These are phyloP conservation scores for Anthracocystis panici-leucophaei DNA, from an alignment of 1,284 basidiomycete species.

Conservation along the genomic window DNA sequence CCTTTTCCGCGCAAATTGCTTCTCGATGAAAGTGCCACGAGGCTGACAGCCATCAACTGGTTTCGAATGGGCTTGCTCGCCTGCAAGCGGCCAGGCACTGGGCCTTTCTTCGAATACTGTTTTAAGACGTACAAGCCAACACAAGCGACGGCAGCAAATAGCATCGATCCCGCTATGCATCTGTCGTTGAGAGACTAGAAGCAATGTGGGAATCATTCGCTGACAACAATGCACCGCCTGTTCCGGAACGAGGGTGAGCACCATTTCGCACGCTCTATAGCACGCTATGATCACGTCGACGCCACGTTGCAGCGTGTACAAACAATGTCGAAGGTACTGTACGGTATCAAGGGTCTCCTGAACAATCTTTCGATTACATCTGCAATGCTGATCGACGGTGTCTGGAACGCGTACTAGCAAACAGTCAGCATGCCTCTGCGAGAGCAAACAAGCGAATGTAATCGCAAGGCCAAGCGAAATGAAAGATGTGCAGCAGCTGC, in stretches of 20 bases:
- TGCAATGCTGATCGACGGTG: background rate
- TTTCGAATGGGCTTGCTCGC: too few species aligned
- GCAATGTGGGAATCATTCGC: background rate
- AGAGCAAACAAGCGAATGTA: too few species aligned
- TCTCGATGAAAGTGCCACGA: background rate
- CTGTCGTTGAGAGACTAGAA: background rate
- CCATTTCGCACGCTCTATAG: background rate
- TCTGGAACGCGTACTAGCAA: background rate
- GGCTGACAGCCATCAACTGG: background rate
- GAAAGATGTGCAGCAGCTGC: too few species aligned
- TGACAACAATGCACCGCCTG: background rate
- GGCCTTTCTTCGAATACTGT: too few species aligned
- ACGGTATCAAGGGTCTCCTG: background rate
- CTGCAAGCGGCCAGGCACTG: too few species aligned
- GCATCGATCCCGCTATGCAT: background rate
- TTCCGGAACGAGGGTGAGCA: too few species aligned
- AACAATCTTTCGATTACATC: background rate
- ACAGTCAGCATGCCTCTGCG: background rate
- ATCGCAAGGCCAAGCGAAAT: too few species aligned
- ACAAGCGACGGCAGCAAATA: background rate
- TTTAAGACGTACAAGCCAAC: too few species aligned
- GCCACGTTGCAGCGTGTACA: conserved; percentile 3
- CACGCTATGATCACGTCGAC: background rate
- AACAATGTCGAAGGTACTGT: background rate
- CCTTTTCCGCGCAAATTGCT: background rate